Base-by-base conservation (phyloP, 2,329 filamentous ascomycete species). In the Helminthosporium solani region DNA sequence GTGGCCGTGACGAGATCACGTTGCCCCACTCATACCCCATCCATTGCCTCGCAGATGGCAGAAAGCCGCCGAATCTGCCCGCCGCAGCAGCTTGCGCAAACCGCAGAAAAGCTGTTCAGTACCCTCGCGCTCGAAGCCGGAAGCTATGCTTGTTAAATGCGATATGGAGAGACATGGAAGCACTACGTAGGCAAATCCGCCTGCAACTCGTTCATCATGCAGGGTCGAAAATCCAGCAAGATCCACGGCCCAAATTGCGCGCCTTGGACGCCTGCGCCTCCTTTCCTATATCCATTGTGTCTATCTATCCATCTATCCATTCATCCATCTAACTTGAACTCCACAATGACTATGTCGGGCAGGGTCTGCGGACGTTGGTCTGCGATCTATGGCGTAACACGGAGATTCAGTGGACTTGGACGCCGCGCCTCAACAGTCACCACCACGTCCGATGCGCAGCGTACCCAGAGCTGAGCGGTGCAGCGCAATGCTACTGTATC, bases 391-490 rank as follows among this genome's bases (percentile, higher is more conserved):
- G 54, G 54, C 51, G 61, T 61, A 53, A 56, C 62, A 63, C 63
- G 57, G 58, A 59, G 53, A 55, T 60, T 49, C 52, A 56, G 58
- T 66, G 65, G 61, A 65, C 63, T 58, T 66, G 65, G 61, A 65
- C 63, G 64, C 64, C 61, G 63, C 56, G 53, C 49, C 54, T 52
- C 54, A 53, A n/a, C n/a, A n/a, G 40, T 52, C 59, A 58, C 57
- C 63, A 63, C 61, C 56, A 56, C 59, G 61, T 52, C 49, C 43
- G 60, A 63, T 52, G 46, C 43, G 47, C 58, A 64, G 60, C 64
- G 63, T 61, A 63, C 63, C 61, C 46, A 40, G 42, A 44, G 49
- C 50, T 40, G 46, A 56, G 55, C 50, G 52, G 52, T 34, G 46
- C 35, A n/a, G n/a, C n/a, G n/a, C n/a, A n/a, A n/a, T n/a, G n/a